Base-by-base conservation (phyloP, 345 rosid species). In the Triadica sebifera region DNA sequence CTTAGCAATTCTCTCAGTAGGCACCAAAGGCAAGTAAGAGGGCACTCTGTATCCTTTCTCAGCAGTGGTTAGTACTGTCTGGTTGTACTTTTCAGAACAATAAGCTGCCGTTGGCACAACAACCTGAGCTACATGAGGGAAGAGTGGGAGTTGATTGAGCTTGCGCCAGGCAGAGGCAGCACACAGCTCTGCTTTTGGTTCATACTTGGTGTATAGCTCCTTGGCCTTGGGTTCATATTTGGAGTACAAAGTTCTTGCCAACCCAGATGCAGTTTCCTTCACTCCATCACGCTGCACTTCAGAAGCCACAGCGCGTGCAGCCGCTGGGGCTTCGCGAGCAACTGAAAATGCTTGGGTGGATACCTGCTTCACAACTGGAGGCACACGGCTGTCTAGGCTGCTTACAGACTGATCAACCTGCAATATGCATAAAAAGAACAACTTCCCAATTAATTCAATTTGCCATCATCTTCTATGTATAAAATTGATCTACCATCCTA, bases 21-120 rank as follows among this genome's bases (percentile, higher is more conserved):
- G 98, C 78, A 96, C 95, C 81, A 90, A 76, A 0, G 99, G 98
- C 84, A 96, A 71, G 80, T 86, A 89, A 0, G 89, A 79, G 7
- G 96, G 81, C 16, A 91, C 91, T 74, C 77, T 85, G 90, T 86
- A 93, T 12, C 99, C 99, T 59, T 89, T 90, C 83, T 88, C 91
- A 0, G 90, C 92, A 45, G 93, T 85, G 80, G 63, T 87, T 20
- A 76, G 74, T 52, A 93, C 97, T 0, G 91, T 89, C 57, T 88
- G 79, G 72, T 96, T 96, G 82, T 96, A 96, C 83, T 85, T 93
- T 74, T 91, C 93, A 2, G 89, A 83, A 75, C 90, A 96, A 76
- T 74, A 90, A 8, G 98, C 90, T 0, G 98, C 96, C 0, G 98
- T 79, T 4, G 98, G 98, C 55, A 93, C 81, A 29, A 86, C 85